Percentiles rank a stretch among this genome's conserved stretches.
Conservation (phyloP, 1,139 yeast species). For the Geotrichum candidum region DNA sequence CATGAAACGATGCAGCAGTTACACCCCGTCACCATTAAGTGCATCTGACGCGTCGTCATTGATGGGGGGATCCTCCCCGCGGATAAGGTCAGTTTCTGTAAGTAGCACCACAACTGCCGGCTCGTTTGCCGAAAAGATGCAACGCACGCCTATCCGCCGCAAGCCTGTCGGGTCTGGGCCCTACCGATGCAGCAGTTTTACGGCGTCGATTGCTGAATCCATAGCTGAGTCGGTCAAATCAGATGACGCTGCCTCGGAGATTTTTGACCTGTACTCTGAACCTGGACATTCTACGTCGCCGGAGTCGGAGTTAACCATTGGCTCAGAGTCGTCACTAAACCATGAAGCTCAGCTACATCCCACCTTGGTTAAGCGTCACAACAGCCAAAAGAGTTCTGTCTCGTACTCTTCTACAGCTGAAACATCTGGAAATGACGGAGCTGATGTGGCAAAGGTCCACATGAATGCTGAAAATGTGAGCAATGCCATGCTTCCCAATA, state of each 20-base stretch:
- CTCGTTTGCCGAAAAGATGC: background rate
- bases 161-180: conserved; percentile 9
- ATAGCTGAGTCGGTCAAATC: background rate
- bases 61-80: background rate
- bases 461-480: background rate
- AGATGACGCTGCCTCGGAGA: background rate
- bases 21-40: conserved; percentile 2
- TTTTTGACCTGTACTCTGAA: background rate
- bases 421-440: background rate
- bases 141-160: conserved; percentile 1
- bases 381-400: background rate
- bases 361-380: background rate
- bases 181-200: background rate
- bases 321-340: background rate
- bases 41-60: background rate
- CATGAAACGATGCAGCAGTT: conserved; percentile 1
- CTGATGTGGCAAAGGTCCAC: too few species aligned
- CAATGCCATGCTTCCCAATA: background rate
- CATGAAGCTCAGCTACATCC: background rate
- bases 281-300: background rate
- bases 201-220: background rate
- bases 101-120: background rate
- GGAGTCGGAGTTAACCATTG: background rate
- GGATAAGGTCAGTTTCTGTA: background rate
- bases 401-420: background rate